Conservation (phyloP, 257 asterid genomes). For the Nemophila menziesii region DNA sequence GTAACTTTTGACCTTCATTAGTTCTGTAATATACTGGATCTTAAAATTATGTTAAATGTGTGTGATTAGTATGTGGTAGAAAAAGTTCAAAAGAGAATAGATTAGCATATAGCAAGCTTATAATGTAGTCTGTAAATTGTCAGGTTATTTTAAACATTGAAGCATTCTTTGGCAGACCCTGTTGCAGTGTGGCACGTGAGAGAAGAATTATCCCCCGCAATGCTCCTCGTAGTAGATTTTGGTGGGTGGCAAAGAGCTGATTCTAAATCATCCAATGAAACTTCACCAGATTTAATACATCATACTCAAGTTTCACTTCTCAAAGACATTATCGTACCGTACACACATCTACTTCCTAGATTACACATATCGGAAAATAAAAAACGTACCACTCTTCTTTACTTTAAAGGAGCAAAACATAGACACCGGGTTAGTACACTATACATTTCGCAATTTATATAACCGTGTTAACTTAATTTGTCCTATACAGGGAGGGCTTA, state of each 20-base stretch:
- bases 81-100: conserved; percentile 3
- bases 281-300: conserved; percentile 47
- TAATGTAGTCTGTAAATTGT: conserved; percentile 57
- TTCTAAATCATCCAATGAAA: conserved; percentile 40
- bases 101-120: conserved; percentile 33
- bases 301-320: conserved; percentile 83
- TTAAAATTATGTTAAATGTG: no score
- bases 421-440: conserved; percentile 75
- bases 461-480: neutral
- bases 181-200: conserved; percentile 91
- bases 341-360: conserved; percentile 79
- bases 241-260: conserved; percentile 91
- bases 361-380: conserved; percentile 41
- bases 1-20: neutral
- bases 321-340: conserved; percentile 88
- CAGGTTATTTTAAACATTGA: conserved; percentile 89
- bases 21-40: no score
- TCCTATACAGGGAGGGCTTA: conserved; percentile 56
- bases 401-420: conserved; percentile 95
- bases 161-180: conserved; percentile 99
- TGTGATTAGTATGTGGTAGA: neutral
- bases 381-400: conserved; percentile 56
- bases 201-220: conserved; percentile 73
- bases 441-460: no score
- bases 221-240: conserved; percentile 90